Conservation (phyloP, 257 asterid genomes). For the Solanum virginianum region DNA sequence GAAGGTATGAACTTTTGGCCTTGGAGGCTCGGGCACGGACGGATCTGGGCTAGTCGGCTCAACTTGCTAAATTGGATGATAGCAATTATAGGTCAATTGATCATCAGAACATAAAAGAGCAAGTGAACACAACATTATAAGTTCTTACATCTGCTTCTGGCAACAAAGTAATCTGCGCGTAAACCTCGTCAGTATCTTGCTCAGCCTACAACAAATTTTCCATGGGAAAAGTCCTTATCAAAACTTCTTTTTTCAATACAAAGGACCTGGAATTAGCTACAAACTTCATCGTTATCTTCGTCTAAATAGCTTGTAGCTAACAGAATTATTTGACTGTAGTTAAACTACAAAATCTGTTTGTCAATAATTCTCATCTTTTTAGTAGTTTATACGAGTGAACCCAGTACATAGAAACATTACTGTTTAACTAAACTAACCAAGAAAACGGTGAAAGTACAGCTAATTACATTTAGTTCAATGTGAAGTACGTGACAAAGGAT, state of each 20-base stretch:
- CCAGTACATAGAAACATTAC: neutral
- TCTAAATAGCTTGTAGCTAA: neutral
- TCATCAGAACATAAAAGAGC: neutral
- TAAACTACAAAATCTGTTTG: neutral
- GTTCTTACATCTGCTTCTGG: slow-evolving; percentile 34
- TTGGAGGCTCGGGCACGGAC: slow-evolving; percentile 10
- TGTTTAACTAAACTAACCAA: neutral
- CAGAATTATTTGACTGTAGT: neutral
- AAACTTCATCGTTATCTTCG: neutral
- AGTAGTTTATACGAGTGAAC: neutral
- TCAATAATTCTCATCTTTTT: neutral
- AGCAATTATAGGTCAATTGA: neutral
- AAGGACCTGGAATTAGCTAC: neutral
- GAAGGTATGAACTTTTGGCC: slow-evolving; percentile 24
- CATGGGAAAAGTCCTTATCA: neutral
- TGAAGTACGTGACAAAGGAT: slow-evolving; percentile 62
- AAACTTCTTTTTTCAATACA: neutral
- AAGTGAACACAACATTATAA: neutral
- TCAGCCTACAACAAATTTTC: slow-evolving; percentile 20
- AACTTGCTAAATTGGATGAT: slow-evolving; percentile 17
- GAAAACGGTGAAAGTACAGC: neutral
- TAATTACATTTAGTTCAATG: slow-evolving; percentile 54
- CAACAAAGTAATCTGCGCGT: slow-evolving; percentile 34
- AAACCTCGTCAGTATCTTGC: slow-evolving; percentile 40
- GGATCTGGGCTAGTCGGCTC: slow-evolving; percentile 26